phyloP scores from a whole-genome alignment of 1,284 basidiomycete genomes.

The Sporisorium exsertum region DNA sequence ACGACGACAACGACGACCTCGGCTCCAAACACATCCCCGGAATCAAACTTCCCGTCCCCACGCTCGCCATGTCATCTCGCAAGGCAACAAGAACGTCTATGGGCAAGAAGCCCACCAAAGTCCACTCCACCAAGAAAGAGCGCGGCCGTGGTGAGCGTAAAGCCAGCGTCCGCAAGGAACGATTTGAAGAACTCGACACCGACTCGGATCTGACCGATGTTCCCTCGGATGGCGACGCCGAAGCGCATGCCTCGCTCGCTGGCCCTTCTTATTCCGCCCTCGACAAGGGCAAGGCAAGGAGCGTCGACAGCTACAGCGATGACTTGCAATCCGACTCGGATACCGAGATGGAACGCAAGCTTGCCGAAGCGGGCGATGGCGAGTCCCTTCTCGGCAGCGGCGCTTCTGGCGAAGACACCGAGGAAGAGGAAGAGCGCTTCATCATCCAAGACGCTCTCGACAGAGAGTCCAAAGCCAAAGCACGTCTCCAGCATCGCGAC shows the following conservation, averaged over 20 bases:
- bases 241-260: conserved; percentile 7
- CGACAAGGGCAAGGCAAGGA: conserved; percentile 50
- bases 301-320: conserved; percentile 44
- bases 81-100: conserved; percentile 27
- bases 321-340: conserved; percentile 54
- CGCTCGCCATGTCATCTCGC: conserved; percentile 48
- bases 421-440: conserved; percentile 64
- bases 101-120: conserved; percentile 42
- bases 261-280: conserved; percentile 23
- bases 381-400: conserved; percentile 68
- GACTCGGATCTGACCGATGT: conserved; percentile 55
- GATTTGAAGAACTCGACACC: conserved; percentile 56
- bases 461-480: conserved; percentile 38
- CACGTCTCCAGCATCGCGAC: conserved; percentile 39
- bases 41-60: conserved; percentile 55
- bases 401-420: conserved; percentile 59
- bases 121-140: conserved; percentile 46
- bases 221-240: conserved; percentile 41
- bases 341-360: conserved; percentile 64
- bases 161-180: conserved; percentile 58
- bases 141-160: conserved; percentile 55
- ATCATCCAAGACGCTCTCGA: conserved; percentile 64
- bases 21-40: conserved; percentile 49
- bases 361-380: conserved; percentile 64
- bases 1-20: conserved; percentile 46